These are phyloP conservation scores for Mycena albidolilacea DNA, from an alignment of 768 basidiomycete genomes.

Conservation along the genomic window DNA sequence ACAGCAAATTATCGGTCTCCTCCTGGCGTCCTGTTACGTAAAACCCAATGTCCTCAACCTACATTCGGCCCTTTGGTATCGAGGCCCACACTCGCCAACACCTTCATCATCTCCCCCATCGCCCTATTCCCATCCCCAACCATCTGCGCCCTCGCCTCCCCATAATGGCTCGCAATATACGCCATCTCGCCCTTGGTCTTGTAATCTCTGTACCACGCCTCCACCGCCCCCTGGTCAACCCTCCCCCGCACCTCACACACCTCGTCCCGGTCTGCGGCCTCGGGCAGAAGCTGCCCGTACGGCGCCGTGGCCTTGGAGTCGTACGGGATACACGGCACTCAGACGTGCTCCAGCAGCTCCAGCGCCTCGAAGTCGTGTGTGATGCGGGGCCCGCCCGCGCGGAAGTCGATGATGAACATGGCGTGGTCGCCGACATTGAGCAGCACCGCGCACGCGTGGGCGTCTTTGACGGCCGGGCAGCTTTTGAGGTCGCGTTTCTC, in stretches of 20 bases:
- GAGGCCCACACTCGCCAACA: conserved; percentile 34
- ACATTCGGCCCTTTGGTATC: not conserved
- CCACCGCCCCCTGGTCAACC: conserved; percentile 20
- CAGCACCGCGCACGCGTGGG: conserved; percentile 23
- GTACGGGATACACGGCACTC: conserved; percentile 29
- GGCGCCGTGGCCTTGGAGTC: conserved; percentile 10
- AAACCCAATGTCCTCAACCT: not conserved
- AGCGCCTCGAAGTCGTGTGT: conserved; percentile 36
- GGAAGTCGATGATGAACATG: conserved; percentile 30
- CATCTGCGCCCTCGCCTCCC: conserved; percentile 36
- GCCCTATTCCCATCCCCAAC: conserved; percentile 13
- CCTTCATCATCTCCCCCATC: conserved; percentile 29
- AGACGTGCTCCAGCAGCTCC: conserved; percentile 25
- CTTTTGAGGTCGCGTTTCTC: not conserved
- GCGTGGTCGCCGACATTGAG: conserved; percentile 36
- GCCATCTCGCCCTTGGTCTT: conserved; percentile 30
- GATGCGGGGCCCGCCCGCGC: conserved; percentile 31
- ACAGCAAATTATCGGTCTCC: not conserved
- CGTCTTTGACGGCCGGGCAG: conserved; percentile 26
- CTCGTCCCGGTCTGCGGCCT: conserved; percentile 23
- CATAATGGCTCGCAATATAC: conserved; percentile 33
- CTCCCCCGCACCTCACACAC: conserved; percentile 19
- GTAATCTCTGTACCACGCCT: conserved; percentile 31
- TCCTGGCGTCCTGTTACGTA: too few species aligned
- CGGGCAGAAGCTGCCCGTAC: conserved; percentile 20